A percentile compares a stretch with the other conserved stretches of the same genome.
These are phyloP conservation scores for Penicillium sclerotiorum DNA, from an alignment of 2,329 filamentous ascomycete species.

Conservation along the genomic window DNA sequence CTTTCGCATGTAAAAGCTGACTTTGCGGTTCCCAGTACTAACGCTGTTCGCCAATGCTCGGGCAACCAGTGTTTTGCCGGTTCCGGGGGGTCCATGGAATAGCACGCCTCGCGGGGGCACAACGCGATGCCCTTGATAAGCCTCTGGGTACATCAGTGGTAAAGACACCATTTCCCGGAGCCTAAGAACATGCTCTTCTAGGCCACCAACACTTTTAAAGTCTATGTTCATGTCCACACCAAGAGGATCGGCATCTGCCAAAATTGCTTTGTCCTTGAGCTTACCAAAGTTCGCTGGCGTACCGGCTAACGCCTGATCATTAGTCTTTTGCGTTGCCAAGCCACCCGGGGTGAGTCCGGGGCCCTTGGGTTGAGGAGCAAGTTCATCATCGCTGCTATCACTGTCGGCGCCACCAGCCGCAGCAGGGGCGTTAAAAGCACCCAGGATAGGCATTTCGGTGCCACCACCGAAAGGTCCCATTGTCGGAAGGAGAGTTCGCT, in stretches of 20 bases:
- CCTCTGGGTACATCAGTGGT: constrained; percentile 89
- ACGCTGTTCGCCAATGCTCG: constrained; percentile 90
- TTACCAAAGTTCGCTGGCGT: constrained; percentile 85
- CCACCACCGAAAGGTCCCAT: constrained; percentile 89
- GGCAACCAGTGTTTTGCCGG: constrained; percentile 95
- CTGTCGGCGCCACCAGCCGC: constrained; percentile 82
- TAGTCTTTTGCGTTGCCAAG: constrained; percentile 59
- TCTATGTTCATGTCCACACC: constrained; percentile 91
- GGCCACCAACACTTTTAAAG: constrained; percentile 89
- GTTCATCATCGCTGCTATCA: constrained; percentile 95
- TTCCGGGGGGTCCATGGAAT: constrained; percentile 96
- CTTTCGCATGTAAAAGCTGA: constrained; percentile 99
- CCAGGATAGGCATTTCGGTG: constrained; percentile 70
- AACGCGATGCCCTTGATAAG: constrained; percentile 88
- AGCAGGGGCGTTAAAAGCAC: constrained; percentile 68
- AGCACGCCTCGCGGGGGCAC: constrained; percentile 92
- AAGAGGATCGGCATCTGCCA: constrained; percentile 91
- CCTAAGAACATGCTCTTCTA: constrained; percentile 93
- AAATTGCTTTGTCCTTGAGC: constrained; percentile 85
- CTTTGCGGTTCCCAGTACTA: constrained; percentile 84
- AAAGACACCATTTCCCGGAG: constrained; percentile 98
- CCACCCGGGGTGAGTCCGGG: constrained; percentile 55
- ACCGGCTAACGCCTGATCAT: constrained; percentile 59
- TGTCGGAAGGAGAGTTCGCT: constrained; percentile 83
- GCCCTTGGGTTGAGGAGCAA: constrained; percentile 61